Base-by-base conservation (phyloP, 306 rosid genomes). In the Sphenostylis stenocarpa region DNA sequence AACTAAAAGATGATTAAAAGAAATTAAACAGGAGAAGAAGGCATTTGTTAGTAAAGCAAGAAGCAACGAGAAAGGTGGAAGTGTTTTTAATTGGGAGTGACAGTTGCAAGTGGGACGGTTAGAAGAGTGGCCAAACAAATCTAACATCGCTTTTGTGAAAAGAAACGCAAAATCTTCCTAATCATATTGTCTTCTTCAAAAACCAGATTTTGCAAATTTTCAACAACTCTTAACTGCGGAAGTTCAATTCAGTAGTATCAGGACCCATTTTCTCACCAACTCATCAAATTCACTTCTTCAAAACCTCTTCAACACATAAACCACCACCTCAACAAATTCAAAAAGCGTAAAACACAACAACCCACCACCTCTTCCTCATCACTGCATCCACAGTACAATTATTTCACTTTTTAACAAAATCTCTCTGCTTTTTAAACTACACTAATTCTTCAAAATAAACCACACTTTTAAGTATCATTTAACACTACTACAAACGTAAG, bases 181-280 rank as follows among this genome's bases (percentile, higher is more conserved):
- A 84, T 84, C 81, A 79, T 77, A 3, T 6, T 73, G 82, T 72
- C 79, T 72, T 80, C 71, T 49, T 53, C 8, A 63, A 77, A n/a
- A 68, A 77, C 67, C 66, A 63, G 45, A 62, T 77, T 77, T 84
- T 61, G 51, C 31, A 51, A 60, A 34, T 56, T n/a, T n/a, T 77
- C 49, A 61, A 45, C 39, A 8, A 44, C 21, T 61, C 69, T 17
- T 65, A 66, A 56, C 70, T 33, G 70, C 60, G 28, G 39, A 24
- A 19, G 66, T 76, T 75, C 44, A 48, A n/a, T 26, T 26, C 28
- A n/a, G n/a, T n/a, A n/a, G n/a, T 20, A 44, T 1, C 20, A 41
- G 55, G 84, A 71, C 72, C 67, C 80, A 58, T 67, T 71, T 26
- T 39, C 45, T 31, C 33, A 68, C 70, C 70, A 65, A 77, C 73